phyloP scores from a whole-genome alignment of 768 basidiomycete species.

The Pleurotus pulmonarius region DNA sequence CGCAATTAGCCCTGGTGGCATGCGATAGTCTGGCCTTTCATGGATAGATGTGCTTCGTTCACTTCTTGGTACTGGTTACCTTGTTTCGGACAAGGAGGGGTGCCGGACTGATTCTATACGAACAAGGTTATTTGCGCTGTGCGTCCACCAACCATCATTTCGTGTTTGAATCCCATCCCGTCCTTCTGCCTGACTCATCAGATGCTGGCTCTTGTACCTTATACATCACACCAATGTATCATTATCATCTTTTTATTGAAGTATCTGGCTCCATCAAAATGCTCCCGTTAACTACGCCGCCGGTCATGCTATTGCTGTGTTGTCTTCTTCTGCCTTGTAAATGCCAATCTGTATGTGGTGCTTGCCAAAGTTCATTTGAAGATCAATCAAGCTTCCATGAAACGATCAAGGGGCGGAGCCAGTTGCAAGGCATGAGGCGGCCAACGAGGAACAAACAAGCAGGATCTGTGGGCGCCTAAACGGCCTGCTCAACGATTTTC shows the following conservation, averaged over 20 bases:
- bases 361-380: neutral
- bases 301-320: too few relatives aligned
- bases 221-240: too few relatives aligned
- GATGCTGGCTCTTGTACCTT: neutral
- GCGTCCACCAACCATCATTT: neutral
- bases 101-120: too few relatives aligned
- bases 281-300: too few relatives aligned
- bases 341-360: too few relatives aligned
- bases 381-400: slow-evolving; percentile 2
- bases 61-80: neutral
- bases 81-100: too few relatives aligned
- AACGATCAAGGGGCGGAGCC: slow-evolving; percentile 4
- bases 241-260: too few relatives aligned
- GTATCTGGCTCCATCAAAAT: too few relatives aligned
- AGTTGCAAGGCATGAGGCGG: neutral
- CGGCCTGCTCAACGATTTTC: slow-evolving; percentile 1
- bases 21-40: neutral
- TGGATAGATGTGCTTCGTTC: too few relatives aligned
- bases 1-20: slow-evolving; percentile 21
- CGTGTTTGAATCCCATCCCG: neutral
- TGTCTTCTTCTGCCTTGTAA: too few relatives aligned
- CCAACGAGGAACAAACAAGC: slow-evolving; percentile 7
- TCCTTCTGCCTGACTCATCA: neutral
- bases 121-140: too few relatives aligned
- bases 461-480: neutral